Percentiles rank a stretch among this genome's conserved stretches.
These are phyloP conservation scores for Apiospora marii DNA, from an alignment of 2,329 filamentous ascomycete genomes.

Conservation along the genomic window DNA sequence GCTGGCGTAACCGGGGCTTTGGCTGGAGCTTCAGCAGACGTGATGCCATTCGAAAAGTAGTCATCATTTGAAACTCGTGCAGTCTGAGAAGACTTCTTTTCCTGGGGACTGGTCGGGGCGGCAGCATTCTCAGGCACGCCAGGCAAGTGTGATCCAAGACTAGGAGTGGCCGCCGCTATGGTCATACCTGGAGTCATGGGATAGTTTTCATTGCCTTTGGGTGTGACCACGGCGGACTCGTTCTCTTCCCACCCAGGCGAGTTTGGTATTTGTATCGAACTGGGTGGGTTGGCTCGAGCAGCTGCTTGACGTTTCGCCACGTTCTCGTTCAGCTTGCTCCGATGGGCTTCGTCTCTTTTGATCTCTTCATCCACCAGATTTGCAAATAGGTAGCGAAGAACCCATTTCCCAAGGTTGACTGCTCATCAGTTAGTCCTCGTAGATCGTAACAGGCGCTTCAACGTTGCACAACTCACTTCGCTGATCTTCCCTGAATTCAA, in stretches of 20 bases:
- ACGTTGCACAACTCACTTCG: constrained; percentile 69
- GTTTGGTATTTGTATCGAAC: constrained; percentile 61
- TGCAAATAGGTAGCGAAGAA: constrained; percentile 89
- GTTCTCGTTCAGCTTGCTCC: constrained; percentile 71
- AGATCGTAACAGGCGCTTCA: neutral
- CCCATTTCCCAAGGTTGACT: constrained; percentile 96
- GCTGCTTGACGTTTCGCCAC: constrained; percentile 65
- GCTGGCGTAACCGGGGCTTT: constrained; percentile 57
- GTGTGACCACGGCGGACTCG: constrained; percentile 62
- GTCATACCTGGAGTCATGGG: constrained; percentile 77
- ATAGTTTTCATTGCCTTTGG: constrained; percentile 70
- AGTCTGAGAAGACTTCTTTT: constrained; percentile 62
- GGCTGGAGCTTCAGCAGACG: constrained; percentile 53
- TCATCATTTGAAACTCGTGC: constrained; percentile 73
- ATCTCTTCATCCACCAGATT: constrained; percentile 92
- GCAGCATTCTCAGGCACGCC: constrained; percentile 57
- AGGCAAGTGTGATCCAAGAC: constrained; percentile 47
- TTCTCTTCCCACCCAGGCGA: constrained; percentile 48
- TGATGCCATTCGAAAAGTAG: constrained; percentile 76
- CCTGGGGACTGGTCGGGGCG: constrained; percentile 54
- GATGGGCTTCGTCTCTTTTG: constrained; percentile 76
- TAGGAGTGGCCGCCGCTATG: constrained; percentile 80
- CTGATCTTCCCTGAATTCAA: constrained; percentile 91
- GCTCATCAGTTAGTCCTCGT: neutral
- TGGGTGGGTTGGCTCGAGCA: constrained; percentile 65